Percentiles rank a stretch among this genome's conserved stretches.
phyloP scores from a whole-genome alignment of 2,329 filamentous ascomycete species.

The Trichoderma sp. region DNA sequence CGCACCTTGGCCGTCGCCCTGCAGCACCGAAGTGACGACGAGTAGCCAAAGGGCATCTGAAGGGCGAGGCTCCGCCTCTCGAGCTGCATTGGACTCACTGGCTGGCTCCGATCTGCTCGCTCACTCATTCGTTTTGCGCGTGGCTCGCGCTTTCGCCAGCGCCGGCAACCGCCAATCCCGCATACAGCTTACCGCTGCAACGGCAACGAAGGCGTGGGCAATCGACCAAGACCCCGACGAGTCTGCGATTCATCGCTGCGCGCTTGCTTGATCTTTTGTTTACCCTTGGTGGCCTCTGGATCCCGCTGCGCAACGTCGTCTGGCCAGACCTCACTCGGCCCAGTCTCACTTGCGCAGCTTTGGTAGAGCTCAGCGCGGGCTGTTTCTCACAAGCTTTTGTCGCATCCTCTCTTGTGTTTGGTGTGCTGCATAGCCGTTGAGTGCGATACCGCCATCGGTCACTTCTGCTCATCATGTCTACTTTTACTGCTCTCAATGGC shows the following conservation, averaged over 20 bases:
- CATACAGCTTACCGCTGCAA: not conserved
- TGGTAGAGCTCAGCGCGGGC: slow-evolving; percentile 3
- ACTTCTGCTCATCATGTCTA: slow-evolving; percentile 46
- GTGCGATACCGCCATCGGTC: not conserved
- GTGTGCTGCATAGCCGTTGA: slow-evolving; percentile 12
- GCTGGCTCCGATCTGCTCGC: slow-evolving; percentile 10
- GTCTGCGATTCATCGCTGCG: not conserved
- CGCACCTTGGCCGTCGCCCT: slow-evolving; percentile 15
- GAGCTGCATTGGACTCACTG: slow-evolving; percentile 21
- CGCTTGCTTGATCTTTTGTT: slow-evolving; percentile 2
- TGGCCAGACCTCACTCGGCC: not conserved
- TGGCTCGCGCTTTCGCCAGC: slow-evolving; percentile 16
- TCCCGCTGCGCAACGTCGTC: slow-evolving; percentile 10
- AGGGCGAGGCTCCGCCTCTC: slow-evolving; percentile 14
- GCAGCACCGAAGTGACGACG: slow-evolving; percentile 3
- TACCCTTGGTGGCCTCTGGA: not conserved
- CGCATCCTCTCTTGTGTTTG: not conserved
- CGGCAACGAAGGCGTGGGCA: not conserved
- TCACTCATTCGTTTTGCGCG: slow-evolving; percentile 23
- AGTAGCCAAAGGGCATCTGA: not conserved
- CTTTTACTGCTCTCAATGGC: slow-evolving; percentile 57
- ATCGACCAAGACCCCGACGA: not conserved
- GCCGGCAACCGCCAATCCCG: slow-evolving; percentile 4
- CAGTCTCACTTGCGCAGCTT: slow-evolving; percentile 7
- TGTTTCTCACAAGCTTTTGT: not conserved